These are phyloP conservation scores for Aquilaria sinensis DNA, from an alignment of 345 rosid species.

Conservation along the genomic window DNA sequence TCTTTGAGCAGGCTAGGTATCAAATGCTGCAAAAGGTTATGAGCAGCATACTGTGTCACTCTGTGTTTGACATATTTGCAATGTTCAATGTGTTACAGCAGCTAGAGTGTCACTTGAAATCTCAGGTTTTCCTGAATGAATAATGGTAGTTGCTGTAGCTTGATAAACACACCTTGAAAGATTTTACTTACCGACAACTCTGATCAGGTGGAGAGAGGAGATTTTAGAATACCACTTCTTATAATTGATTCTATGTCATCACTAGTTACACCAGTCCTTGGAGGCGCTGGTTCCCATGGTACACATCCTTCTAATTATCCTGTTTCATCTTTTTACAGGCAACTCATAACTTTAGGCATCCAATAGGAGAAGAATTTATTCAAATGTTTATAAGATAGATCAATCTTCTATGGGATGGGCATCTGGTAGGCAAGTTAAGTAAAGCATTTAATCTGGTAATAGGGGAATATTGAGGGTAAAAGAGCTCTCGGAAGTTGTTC, in stretches of 20 bases:
- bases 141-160: too few relatives aligned
- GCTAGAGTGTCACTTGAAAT: constrained; percentile 37
- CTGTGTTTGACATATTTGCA: constrained; percentile 61
- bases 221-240: constrained; percentile 32
- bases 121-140: constrained; percentile 40
- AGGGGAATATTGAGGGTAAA: too few relatives aligned
- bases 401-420: too few relatives aligned
- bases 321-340: constrained; percentile 1
- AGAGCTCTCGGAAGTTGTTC: too few relatives aligned
- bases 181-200: too few relatives aligned
- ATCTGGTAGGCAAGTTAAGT: too few relatives aligned
- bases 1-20: constrained; percentile 17
- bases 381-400: too few relatives aligned
- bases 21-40: constrained; percentile 33
- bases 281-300: constrained; percentile 67
- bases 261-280: constrained; percentile 67
- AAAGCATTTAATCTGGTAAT: too few relatives aligned
- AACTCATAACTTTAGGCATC: too few relatives aligned
- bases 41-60: constrained; percentile 53
- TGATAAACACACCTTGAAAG: too few relatives aligned
- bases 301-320: constrained; percentile 14
- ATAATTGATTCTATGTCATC: constrained; percentile 79
- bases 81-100: constrained; percentile 56
- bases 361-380: too few relatives aligned
- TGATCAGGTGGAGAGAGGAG: constrained; percentile 30